Percentiles rank a stretch among this genome's conserved stretches.
phyloP scores from a whole-genome alignment of 371 early-diverging fungal genomes.

The Parasitella parasitica region DNA sequence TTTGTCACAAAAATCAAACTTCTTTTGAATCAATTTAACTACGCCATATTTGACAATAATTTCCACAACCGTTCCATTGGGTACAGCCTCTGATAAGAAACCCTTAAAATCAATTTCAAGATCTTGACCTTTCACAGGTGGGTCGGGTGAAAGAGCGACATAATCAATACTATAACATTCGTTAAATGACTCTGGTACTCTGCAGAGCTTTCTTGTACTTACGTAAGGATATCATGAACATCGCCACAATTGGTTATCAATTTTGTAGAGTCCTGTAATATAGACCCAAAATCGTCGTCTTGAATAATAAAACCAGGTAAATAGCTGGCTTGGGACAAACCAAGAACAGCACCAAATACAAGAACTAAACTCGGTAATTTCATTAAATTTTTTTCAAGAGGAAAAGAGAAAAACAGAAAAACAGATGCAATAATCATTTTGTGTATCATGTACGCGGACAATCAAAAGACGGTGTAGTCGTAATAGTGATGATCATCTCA shows the following conservation, averaged over 20 bases:
- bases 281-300: slow-evolving; percentile 3
- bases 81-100: slow-evolving; percentile 42
- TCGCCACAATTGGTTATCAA: slow-evolving; percentile 28
- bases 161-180: slow-evolving; percentile 35
- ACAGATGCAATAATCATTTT: background rate
- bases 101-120: slow-evolving; percentile 58
- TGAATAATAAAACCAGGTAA: slow-evolving; percentile 21
- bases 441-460: background rate
- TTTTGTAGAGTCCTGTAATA: slow-evolving; percentile 17
- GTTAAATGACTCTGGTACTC: background rate
- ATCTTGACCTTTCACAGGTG: slow-evolving; percentile 52
- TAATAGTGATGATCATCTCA: slow-evolving; percentile 3
- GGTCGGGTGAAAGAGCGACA: slow-evolving; percentile 55
- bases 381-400: background rate
- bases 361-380: slow-evolving; percentile 5
- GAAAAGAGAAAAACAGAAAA: background rate
- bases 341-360: background rate
- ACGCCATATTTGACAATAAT: slow-evolving; percentile 54
- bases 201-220: background rate
- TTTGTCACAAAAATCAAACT: slow-evolving; percentile 57
- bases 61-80: slow-evolving; percentile 49
- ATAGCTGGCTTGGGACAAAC: slow-evolving; percentile 6
- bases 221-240: slow-evolving; percentile 24
- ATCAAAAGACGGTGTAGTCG: background rate
- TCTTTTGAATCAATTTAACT: slow-evolving; percentile 36